Percentiles rank a stretch among this genome's conserved stretches.
phyloP scores from a whole-genome alignment of 2,329 filamentous ascomycete genomes.

The Verticillium klebahnii region DNA sequence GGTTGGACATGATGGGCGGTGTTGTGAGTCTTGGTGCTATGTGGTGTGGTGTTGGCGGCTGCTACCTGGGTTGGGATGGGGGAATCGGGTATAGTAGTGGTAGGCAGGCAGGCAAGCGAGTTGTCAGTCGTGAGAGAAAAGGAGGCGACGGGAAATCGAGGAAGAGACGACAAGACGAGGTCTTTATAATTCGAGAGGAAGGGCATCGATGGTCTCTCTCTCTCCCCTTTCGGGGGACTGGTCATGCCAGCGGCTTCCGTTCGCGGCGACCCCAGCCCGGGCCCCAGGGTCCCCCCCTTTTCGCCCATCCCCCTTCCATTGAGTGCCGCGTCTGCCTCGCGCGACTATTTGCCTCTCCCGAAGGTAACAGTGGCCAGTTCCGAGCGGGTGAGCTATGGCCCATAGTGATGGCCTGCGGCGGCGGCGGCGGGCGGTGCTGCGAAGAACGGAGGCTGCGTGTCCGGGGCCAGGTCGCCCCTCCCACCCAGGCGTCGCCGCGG shows the following conservation, averaged over 20 bases:
- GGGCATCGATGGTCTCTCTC: not conserved
- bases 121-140: not conserved
- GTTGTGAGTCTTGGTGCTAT: not conserved
- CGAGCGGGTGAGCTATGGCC: not conserved
- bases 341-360: not conserved
- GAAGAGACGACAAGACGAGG: not conserved
- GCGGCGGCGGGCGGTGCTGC: not conserved
- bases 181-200: not conserved
- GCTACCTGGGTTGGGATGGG: not conserved
- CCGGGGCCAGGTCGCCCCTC: not conserved
- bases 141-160: not conserved
- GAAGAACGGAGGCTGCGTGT: not conserved
- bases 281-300: not conserved
- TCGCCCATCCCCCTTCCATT: not conserved
- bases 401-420: not conserved
- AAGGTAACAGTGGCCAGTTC: not conserved
- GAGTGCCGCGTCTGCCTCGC: not conserved
- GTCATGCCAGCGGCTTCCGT: not conserved
- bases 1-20: constrained; percentile 65
- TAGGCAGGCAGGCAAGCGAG: not conserved
- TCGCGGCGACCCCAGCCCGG: not conserved
- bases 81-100: not conserved
- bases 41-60: not conserved
- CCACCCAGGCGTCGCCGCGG: not conserved
- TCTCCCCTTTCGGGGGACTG: not conserved